Evolutionary conservation across 352 stramenopile genomes (phyloP), one percentile per base, ranked within the genome.

Genomic region (Phytophthora quininea): DNA sequence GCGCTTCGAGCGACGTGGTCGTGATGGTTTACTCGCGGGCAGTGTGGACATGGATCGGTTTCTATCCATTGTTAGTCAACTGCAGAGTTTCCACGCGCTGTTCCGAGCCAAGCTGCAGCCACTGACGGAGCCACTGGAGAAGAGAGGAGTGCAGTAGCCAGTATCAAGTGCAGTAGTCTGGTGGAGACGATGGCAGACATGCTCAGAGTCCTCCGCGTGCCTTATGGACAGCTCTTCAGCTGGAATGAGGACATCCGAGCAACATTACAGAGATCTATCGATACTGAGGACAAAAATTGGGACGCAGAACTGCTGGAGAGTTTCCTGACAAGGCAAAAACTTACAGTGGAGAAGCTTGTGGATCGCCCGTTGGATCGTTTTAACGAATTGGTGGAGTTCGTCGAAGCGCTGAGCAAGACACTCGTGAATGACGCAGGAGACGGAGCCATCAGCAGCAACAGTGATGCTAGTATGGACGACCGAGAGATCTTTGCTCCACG

Each of bases 51-150:
- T 77, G 47, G 55, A 72, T 48, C 55, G 55, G 33, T 74, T 81
- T 37, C 45, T 76, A 12, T 58, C 75, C 42, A 37, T 58, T 46
- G 56, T 52, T 32, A 29, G 47, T 8, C 69, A 72, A 33, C 58
- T 81, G 29, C 58, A 12, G 10, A 45, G 63, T 35, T 46, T 76
- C 12, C 73, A 81, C n/a, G 8, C 15, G 14, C 38, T 76, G 10
- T 81, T 78, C 59, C 69, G 74, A 27, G 33, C n/a, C 2, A 81
- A 76, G 53, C 38, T 78, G 33, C 66, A 69, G 37, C n/a, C 37
- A 2, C 8, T 70, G 27, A 14, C n/a, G 5, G 52, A 72, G 27
- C 15, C 47, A 30, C 37, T 15, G 19, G 38, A 49, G 6, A 51
- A 46, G 52, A 64, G 24, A 54, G 52, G 54, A 47, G 37, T 7